phyloP scores from a whole-genome alignment of 441 rosid species.

The Erodium texanum region DNA sequence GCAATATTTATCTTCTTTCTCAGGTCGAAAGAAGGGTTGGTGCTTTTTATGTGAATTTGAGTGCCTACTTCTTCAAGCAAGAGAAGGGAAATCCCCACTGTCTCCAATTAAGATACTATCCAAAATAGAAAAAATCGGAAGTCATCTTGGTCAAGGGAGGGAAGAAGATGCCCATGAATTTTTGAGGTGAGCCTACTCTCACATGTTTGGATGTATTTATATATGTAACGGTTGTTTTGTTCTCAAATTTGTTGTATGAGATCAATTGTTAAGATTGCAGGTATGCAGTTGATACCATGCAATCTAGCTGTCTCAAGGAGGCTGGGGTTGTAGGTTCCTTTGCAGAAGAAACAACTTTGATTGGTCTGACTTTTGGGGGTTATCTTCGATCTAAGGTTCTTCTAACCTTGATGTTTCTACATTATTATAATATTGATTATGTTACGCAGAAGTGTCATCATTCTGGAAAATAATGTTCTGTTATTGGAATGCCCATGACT shows the following conservation, averaged over 20 bases:
- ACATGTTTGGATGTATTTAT: neutral
- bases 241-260: neutral
- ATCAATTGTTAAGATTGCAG: conserved; percentile 27
- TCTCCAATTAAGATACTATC: conserved; percentile 64
- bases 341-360: conserved; percentile 71
- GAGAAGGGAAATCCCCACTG: conserved; percentile 50
- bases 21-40: neutral
- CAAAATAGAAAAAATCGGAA: conserved; percentile 56
- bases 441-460: neutral
- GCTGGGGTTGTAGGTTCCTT: conserved; percentile 36
- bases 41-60: neutral
- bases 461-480: neutral
- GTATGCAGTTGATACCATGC: conserved; percentile 86
- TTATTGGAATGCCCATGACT: neutral
- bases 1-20: neutral
- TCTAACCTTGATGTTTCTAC: too few relatives aligned
- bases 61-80: neutral
- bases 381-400: conserved; percentile 80
- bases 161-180: conserved; percentile 99
- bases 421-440: too few relatives aligned
- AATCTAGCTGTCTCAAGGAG: conserved; percentile 69
- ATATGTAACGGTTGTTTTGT: conserved; percentile 6
- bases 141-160: conserved; percentile 68
- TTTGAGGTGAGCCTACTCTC: conserved; percentile 46
- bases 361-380: conserved; percentile 88